Conservation (phyloP, 148 eudicot genomes). For the Linanthus parryae region DNA sequence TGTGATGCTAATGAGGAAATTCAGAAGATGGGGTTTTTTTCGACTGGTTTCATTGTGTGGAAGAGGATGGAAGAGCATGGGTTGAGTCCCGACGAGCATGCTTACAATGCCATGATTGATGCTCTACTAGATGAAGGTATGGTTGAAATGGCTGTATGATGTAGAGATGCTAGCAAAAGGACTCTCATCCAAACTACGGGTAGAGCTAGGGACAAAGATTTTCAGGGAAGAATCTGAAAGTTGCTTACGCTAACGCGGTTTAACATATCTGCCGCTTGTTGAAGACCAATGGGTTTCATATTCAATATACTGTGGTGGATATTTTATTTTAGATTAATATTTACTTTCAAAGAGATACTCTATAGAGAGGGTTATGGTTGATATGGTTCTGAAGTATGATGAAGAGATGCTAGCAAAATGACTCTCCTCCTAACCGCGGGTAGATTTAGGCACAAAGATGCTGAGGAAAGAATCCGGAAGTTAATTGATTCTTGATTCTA, state of each 20-base stretch:
- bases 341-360: too few relatives aligned
- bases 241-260: slow-evolving; percentile 3
- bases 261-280: too few relatives aligned
- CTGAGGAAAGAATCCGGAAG: slow-evolving; percentile 18
- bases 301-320: too few relatives aligned
- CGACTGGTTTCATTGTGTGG: slow-evolving; percentile 70
- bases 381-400: slow-evolving; percentile 77
- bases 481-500: slow-evolving; percentile 10
- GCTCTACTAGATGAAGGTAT: slow-evolving; percentile 77
- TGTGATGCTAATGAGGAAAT: slow-evolving; percentile 86
- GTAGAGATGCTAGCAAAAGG: slow-evolving; percentile 84
- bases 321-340: too few relatives aligned
- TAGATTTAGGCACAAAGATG: slow-evolving; percentile 38
- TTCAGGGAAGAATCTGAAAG: slow-evolving; percentile 18
- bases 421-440: slow-evolving; percentile 82
- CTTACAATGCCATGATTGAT: slow-evolving; percentile 85
- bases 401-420: slow-evolving; percentile 84
- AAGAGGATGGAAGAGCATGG: slow-evolving; percentile 74
- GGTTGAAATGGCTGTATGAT: slow-evolving; percentile 79
- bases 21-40: slow-evolving; percentile 89
- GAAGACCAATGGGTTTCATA: too few relatives aligned
- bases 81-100: slow-evolving; percentile 72
- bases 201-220: slow-evolving; percentile 36
- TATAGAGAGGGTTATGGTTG: slow-evolving; percentile 87
- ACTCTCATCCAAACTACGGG: slow-evolving; percentile 75